Evolutionary conservation across 1,284 basidiomycete genomes (phyloP).

Genomic region (Naganishia sp.): DNA sequence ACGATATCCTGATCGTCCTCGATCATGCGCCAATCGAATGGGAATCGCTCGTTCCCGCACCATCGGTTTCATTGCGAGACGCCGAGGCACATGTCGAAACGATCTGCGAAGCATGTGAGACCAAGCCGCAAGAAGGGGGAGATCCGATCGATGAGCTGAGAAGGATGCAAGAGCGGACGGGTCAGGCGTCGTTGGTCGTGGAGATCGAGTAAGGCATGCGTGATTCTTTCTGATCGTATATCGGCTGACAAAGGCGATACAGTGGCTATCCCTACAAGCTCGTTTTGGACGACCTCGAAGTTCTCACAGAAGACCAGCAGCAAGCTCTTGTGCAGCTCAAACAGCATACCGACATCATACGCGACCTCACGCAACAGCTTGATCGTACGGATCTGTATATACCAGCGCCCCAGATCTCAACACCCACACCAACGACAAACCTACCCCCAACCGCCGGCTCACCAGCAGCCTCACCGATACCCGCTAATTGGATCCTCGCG

Average conservation of each 20-base stretch:
- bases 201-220: constrained; percentile 21
- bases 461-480: background rate
- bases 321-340: constrained; percentile 3
- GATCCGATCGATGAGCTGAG: background rate
- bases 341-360: constrained; percentile 16
- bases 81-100: constrained; percentile 3
- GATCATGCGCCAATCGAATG: constrained; percentile 6
- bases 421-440: background rate
- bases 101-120: constrained; percentile 2
- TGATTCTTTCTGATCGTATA: background rate
- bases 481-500: background rate
- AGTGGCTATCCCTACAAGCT: constrained; percentile 33
- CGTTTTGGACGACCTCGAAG: constrained; percentile 13
- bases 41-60: constrained; percentile 25
- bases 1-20: constrained; percentile 8
- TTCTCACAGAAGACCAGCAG: constrained; percentile 4
- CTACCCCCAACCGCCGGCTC: background rate
- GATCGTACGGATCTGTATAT: constrained; percentile 1
- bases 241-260: background rate
- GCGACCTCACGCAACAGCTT: constrained; percentile 1
- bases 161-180: constrained; percentile 2
- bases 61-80: constrained; percentile 7
- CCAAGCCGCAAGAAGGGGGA: constrained; percentile 1
- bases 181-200: constrained; percentile 16
- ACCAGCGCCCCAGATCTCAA: background rate